phyloP scores from a whole-genome alignment of 2,329 filamentous ascomycete genomes.

The Nigrospora oryzae region DNA sequence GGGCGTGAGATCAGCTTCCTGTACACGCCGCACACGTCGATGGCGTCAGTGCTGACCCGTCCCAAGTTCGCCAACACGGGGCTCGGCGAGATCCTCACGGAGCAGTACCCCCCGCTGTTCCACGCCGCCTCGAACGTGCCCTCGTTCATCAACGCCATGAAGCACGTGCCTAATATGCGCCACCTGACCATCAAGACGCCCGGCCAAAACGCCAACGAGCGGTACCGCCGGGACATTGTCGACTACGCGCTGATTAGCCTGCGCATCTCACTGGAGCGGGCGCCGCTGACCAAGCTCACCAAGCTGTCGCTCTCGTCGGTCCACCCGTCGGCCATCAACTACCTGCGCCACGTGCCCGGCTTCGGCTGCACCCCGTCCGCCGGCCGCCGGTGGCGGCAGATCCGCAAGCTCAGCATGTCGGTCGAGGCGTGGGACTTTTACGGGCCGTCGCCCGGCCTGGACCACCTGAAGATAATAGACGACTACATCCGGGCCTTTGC shows the following conservation, averaged over 20 bases:
- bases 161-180: conserved; percentile 57
- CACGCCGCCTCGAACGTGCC: conserved; percentile 83
- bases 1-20: conserved; percentile 74
- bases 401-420: conserved; percentile 63
- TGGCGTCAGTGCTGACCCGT: conserved; percentile 49
- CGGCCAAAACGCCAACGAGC: conserved; percentile 57
- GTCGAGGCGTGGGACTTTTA: conserved; percentile 64
- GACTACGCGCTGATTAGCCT: conserved; percentile 86
- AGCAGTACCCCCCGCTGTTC: conserved; percentile 83
- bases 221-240: conserved; percentile 68
- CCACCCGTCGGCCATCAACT: conserved; percentile 68
- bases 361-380: conserved; percentile 69
- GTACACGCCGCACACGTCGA: conserved; percentile 69
- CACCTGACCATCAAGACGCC: conserved; percentile 73
- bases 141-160: conserved; percentile 71
- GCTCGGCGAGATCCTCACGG: conserved; percentile 71
- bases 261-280: conserved; percentile 72
- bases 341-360: conserved; percentile 66
- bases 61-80: conserved; percentile 76
- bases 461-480: conserved; percentile 72
- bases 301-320: conserved; percentile 66
- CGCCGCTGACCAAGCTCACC: conserved; percentile 54
- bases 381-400: conserved; percentile 66
- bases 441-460: conserved; percentile 48
- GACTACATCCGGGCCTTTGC: conserved; percentile 70